These are phyloP conservation scores for Mycena indigotica DNA, from an alignment of 768 basidiomycete species.

Conservation along the genomic window DNA sequence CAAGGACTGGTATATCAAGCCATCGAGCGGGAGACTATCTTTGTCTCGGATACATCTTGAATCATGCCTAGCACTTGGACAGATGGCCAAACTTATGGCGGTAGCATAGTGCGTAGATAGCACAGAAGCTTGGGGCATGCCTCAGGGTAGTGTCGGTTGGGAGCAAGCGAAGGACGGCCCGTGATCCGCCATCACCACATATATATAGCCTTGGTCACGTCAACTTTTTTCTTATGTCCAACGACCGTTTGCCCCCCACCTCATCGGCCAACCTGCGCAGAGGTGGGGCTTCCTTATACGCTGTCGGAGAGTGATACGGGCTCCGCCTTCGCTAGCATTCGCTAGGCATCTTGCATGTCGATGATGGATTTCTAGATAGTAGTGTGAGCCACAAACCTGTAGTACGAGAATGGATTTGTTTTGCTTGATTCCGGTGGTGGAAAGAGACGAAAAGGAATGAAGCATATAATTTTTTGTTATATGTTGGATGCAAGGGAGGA, in stretches of 20 bases:
- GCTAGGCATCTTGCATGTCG: constrained; percentile 50
- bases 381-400: constrained; percentile 58
- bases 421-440: neutral
- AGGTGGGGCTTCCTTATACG: constrained; percentile 36
- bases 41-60: too few species aligned
- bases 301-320: constrained; percentile 51
- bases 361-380: constrained; percentile 81
- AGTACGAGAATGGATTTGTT: neutral
- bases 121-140: too few species aligned
- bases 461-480: constrained; percentile 3
- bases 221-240: neutral
- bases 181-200: too few species aligned
- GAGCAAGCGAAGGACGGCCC: too few species aligned
- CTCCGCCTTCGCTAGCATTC: constrained; percentile 81
- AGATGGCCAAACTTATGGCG: too few species aligned
- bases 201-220: neutral
- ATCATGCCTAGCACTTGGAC: too few species aligned
- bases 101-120: too few species aligned
- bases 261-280: constrained; percentile 27
- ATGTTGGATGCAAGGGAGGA: too few species aligned
- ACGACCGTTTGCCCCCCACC: constrained; percentile 29
- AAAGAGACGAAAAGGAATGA: constrained; percentile 15
- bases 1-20: too few species aligned
- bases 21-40: too few species aligned
- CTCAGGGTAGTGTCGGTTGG: too few species aligned